Conservation (phyloP, 805 yeast species). For the Metschnikowia gelsemii region DNA sequence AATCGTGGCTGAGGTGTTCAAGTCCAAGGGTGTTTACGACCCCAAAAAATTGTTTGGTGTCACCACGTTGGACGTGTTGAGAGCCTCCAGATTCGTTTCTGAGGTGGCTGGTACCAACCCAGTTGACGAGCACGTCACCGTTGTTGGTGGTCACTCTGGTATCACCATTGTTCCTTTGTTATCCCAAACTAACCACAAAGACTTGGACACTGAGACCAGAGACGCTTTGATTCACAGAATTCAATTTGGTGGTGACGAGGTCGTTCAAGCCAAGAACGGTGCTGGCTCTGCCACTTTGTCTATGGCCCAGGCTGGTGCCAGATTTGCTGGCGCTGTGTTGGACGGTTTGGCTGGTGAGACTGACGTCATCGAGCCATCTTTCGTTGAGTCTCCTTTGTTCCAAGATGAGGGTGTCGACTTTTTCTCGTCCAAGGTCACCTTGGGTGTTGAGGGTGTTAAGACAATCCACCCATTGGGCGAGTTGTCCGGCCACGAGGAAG, state of each 20-base stretch:
- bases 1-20: conserved; percentile 89
- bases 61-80: conserved; percentile 88
- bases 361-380: conserved; percentile 66
- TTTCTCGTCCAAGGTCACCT: conserved; percentile 92
- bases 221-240: conserved; percentile 78
- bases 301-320: conserved; percentile 90
- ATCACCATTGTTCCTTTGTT: conserved; percentile 91
- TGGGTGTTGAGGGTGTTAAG: conserved; percentile 88
- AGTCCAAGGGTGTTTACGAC: conserved; percentile 82
- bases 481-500: conserved; percentile 76
- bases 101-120: conserved; percentile 74
- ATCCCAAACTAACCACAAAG: conserved; percentile 74
- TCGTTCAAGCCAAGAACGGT: conserved; percentile 89
- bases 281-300: conserved; percentile 92
- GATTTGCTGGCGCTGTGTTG: conserved; percentile 64
- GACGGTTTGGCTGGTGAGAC: conserved; percentile 63
- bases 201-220: conserved; percentile 59
- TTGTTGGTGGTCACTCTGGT: conserved; percentile 98
- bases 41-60: conserved; percentile 93
- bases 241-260: conserved; percentile 97
- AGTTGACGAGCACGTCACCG: conserved; percentile 71
- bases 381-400: conserved; percentile 79
- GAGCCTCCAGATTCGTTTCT: conserved; percentile 82
- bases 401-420: conserved; percentile 89
- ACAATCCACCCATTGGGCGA: conserved; percentile 76